Evolutionary conservation across 192 early-diverging fungal genomes (phyloP).

Genomic region (Coemansia sp.): DNA sequence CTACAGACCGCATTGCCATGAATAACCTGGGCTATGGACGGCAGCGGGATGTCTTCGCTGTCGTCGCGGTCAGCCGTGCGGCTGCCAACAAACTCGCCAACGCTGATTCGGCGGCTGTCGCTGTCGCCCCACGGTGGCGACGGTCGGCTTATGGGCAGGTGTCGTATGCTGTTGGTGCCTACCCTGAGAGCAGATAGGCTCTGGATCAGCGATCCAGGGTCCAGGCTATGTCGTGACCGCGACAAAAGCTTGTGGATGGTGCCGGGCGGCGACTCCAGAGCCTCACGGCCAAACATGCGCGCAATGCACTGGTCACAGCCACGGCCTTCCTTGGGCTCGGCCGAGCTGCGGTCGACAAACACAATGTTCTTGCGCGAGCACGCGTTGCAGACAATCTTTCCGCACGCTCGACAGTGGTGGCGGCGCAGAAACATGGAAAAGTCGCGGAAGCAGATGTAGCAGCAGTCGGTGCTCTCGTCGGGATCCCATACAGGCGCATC

Average conservation of each 20-base stretch:
- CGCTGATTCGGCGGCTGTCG: neutral
- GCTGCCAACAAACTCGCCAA: neutral
- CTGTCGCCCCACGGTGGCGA: constrained; percentile 22
- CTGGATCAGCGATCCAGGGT: constrained; percentile 37
- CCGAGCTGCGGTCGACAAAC: constrained; percentile 29
- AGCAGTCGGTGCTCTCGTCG: constrained; percentile 62
- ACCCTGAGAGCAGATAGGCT: constrained; percentile 38
- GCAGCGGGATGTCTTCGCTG: constrained; percentile 13
- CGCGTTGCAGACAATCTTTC: constrained; percentile 74
- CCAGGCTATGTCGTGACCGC: constrained; percentile 50
- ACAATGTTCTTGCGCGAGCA: constrained; percentile 65
- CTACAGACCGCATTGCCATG: constrained; percentile 1
- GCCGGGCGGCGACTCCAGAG: constrained; percentile 48
- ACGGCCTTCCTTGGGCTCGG: constrained; percentile 46
- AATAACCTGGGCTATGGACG: constrained; percentile 5
- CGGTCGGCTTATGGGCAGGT: constrained; percentile 20
- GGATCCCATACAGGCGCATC: constrained; percentile 74
- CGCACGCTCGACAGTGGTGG: constrained; percentile 80
- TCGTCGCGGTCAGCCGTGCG: neutral
- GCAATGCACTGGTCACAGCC: constrained; percentile 57
- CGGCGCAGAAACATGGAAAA: constrained; percentile 70
- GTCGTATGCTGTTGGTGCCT: constrained; percentile 21
- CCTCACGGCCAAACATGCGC: constrained; percentile 52
- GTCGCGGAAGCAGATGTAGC: constrained; percentile 71
- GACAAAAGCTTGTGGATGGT: constrained; percentile 41